Conservation (phyloP, 805 yeast genomes). For the Suhomyces sp. region DNA sequence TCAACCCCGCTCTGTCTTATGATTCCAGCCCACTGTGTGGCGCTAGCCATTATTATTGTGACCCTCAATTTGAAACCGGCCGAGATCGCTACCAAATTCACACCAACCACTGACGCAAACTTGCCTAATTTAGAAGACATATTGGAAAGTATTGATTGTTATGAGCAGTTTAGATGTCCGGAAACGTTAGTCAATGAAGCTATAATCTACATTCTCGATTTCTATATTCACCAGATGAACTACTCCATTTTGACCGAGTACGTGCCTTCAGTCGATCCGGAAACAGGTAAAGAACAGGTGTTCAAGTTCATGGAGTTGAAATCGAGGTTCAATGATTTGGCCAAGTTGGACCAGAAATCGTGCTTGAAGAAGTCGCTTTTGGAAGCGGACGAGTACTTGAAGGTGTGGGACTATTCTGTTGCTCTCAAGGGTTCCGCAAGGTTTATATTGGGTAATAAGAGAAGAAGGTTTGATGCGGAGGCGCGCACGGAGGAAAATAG, state of each 20-base stretch:
- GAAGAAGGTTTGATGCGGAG: conserved; percentile 36
- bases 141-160: conserved; percentile 33
- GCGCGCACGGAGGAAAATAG: not conserved
- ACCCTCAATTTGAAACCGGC: conserved; percentile 49
- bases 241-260: conserved; percentile 47
- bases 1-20: conserved; percentile 66
- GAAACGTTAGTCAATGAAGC: conserved; percentile 48
- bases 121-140: conserved; percentile 17
- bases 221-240: conserved; percentile 57
- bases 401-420: conserved; percentile 42
- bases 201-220: conserved; percentile 55
- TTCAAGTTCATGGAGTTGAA: conserved; percentile 46
- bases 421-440: conserved; percentile 43
- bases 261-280: conserved; percentile 33
- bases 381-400: conserved; percentile 46
- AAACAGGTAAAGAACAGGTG: conserved; percentile 45
- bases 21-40: conserved; percentile 73
- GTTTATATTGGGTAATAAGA: conserved; percentile 51
- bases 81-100: conserved; percentile 15
- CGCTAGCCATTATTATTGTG: conserved; percentile 63
- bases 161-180: conserved; percentile 39
- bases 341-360: conserved; percentile 30
- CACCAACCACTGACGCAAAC: conserved; percentile 8
- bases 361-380: conserved; percentile 24
- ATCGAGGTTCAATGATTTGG: conserved; percentile 40